These are phyloP conservation scores for Pleurotus tuber-regium DNA, from an alignment of 768 basidiomycete species.

Conservation along the genomic window DNA sequence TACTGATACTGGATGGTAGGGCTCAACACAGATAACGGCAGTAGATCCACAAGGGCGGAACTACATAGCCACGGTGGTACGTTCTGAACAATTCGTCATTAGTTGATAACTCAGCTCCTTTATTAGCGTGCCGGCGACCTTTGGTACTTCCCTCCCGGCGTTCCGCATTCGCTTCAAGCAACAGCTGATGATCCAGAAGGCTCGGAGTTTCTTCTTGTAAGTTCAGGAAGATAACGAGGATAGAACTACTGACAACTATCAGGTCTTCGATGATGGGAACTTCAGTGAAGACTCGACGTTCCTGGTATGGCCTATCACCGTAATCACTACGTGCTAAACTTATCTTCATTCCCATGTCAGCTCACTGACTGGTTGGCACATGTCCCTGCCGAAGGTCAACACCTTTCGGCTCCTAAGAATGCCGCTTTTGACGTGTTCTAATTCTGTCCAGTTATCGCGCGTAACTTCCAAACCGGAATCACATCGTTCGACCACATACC, in stretches of 20 bases:
- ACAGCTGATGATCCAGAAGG: slow-evolving; percentile 43
- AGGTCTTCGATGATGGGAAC: slow-evolving; percentile 34
- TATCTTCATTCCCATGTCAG: neutral
- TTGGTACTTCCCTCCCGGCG: slow-evolving; percentile 61
- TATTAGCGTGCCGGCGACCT: slow-evolving; percentile 35
- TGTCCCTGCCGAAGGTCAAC: slow-evolving; percentile 35
- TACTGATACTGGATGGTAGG: slow-evolving; percentile 24
- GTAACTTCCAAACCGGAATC: slow-evolving; percentile 52
- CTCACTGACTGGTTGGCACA: slow-evolving; percentile 73
- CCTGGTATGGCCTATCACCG: slow-evolving; percentile 19
- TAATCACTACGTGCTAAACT: neutral
- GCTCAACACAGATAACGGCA: slow-evolving; percentile 45
- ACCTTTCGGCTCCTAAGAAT: neutral
- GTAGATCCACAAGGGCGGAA: slow-evolving; percentile 47
- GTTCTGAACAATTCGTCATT: slow-evolving; percentile 14
- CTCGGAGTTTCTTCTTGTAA: slow-evolving; percentile 47
- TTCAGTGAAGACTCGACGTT: slow-evolving; percentile 63
- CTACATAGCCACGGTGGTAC: slow-evolving; percentile 47
- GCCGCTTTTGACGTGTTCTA: neutral
- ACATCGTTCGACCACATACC: slow-evolving; percentile 54
- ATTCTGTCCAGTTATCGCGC: slow-evolving; percentile 44
- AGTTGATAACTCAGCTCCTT: neutral
- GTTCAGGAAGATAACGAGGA: neutral
- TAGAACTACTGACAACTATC: neutral
- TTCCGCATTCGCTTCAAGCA: slow-evolving; percentile 56